phyloP scores from a whole-genome alignment of 2,329 filamentous ascomycete genomes.

The Elsinoe ampelina region DNA sequence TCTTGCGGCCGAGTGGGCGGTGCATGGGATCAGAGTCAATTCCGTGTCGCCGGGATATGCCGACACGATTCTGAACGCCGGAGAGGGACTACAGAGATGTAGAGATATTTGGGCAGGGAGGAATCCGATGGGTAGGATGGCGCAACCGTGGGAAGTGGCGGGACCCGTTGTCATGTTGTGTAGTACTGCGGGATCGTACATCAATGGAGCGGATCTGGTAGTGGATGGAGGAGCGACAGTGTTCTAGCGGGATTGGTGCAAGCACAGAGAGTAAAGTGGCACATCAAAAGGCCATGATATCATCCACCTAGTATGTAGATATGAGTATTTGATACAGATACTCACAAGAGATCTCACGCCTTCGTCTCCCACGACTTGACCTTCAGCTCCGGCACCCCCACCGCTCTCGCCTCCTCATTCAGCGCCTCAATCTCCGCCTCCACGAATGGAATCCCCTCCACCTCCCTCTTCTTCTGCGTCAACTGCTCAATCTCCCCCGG shows the following conservation, averaged over 20 bases:
- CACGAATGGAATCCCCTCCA: conserved; percentile 42
- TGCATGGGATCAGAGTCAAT: conserved; percentile 62
- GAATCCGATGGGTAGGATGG: conserved; percentile 28
- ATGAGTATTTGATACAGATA: background rate
- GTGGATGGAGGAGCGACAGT: conserved; percentile 25
- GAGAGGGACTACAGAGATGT: background rate
- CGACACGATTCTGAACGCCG: conserved; percentile 59
- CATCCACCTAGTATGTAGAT: background rate
- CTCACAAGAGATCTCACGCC: background rate
- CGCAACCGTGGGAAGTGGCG: conserved; percentile 28
- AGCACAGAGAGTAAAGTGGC: background rate
- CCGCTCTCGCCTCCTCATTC: conserved; percentile 41
- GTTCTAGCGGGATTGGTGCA: background rate
- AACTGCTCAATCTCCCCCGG: conserved; percentile 50
- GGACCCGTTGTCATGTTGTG: conserved; percentile 30
- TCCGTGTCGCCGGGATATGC: conserved; percentile 65
- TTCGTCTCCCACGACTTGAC: conserved; percentile 7
- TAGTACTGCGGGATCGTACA: conserved; percentile 28
- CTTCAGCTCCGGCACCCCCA: conserved; percentile 24
- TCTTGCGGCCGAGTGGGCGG: conserved; percentile 64
- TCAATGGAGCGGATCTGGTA: conserved; percentile 31
- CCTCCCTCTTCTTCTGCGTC: conserved; percentile 33
- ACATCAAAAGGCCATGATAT: background rate
- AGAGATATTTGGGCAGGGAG: conserved; percentile 5
- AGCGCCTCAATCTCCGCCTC: conserved; percentile 40